Percentiles rank a stretch among this genome's conserved stretches.
phyloP scores from a whole-genome alignment of 1,284 basidiomycete genomes.

The Filobasidium uniguttulatum region DNA sequence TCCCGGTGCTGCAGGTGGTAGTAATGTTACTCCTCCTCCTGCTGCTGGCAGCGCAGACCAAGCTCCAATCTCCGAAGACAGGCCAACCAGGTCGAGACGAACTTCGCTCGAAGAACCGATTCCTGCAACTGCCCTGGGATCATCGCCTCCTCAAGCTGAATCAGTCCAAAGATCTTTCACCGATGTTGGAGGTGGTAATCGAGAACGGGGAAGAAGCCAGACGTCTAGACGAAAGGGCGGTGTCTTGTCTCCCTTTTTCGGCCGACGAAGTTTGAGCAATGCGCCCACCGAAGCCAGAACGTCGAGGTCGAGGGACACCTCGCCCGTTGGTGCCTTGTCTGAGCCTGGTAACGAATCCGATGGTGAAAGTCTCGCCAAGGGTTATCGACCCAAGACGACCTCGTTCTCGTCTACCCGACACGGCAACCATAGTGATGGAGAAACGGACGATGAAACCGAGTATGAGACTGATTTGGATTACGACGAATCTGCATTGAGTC shows the following conservation, averaged over 20 bases:
- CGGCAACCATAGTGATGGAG: slow-evolving; percentile 29
- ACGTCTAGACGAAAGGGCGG: too few species aligned
- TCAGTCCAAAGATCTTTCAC: background rate
- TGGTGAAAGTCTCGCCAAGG: slow-evolving; percentile 38
- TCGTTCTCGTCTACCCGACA: slow-evolving; percentile 26
- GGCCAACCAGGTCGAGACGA: too few species aligned
- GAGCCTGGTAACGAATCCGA: slow-evolving; percentile 56
- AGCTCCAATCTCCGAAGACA: too few species aligned
- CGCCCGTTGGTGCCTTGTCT: slow-evolving; percentile 56
- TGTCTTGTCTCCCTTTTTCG: slow-evolving; percentile 35
- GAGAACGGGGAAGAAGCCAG: slow-evolving; percentile 12
- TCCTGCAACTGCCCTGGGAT: background rate
- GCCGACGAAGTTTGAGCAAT: slow-evolving; percentile 28
- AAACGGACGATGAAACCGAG: slow-evolving; percentile 33
- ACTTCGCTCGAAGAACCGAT: background rate
- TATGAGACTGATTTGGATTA: slow-evolving; percentile 24
- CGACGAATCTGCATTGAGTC: slow-evolving; percentile 20
- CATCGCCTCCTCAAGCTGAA: slow-evolving; percentile 1
- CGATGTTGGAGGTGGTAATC: background rate
- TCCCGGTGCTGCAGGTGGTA: background rate
- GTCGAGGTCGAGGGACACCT: slow-evolving; percentile 49
- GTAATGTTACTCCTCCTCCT: too few species aligned
- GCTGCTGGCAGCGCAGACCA: too few species aligned
- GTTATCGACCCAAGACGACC: slow-evolving; percentile 36
- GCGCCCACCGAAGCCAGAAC: background rate